These are phyloP conservation scores for Casuarina glauca DNA, from an alignment of 306 rosid genomes.

Conservation along the genomic window DNA sequence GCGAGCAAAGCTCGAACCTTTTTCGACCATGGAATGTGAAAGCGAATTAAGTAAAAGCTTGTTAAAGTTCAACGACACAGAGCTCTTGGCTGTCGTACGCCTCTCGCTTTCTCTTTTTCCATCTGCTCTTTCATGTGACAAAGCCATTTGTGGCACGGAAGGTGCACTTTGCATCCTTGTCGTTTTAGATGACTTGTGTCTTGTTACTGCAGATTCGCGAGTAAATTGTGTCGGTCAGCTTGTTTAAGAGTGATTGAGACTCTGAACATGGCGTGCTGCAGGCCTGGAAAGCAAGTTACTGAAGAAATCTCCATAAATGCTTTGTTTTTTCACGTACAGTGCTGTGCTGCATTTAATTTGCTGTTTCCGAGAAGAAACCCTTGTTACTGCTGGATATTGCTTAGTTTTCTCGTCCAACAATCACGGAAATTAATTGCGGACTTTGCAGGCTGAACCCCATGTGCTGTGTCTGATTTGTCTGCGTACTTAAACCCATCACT, in stretches of 20 bases:
- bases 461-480: neutral
- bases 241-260: neutral
- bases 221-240: neutral
- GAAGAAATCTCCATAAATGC: neutral
- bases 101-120: neutral
- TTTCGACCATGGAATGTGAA: neutral
- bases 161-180: neutral
- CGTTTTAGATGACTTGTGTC: too few relatives aligned
- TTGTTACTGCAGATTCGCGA: neutral
- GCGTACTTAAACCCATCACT: neutral
- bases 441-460: neutral
- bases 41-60: neutral
- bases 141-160: neutral
- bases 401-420: neutral
- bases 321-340: neutral
- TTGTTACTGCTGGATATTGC: neutral
- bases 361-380: constrained; percentile 4
- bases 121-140: neutral
- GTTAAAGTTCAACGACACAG: neutral
- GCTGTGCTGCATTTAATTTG: constrained; percentile 8
- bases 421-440: neutral
- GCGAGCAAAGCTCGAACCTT: neutral
- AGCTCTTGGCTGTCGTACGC: neutral
- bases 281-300: neutral
- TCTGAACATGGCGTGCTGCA: neutral